A percentile compares a stretch with the other conserved stretches of the same genome.
Evolutionary conservation across 2,329 filamentous ascomycete species (phyloP).

Genomic region (Teratosphaeria destructans): DNA sequence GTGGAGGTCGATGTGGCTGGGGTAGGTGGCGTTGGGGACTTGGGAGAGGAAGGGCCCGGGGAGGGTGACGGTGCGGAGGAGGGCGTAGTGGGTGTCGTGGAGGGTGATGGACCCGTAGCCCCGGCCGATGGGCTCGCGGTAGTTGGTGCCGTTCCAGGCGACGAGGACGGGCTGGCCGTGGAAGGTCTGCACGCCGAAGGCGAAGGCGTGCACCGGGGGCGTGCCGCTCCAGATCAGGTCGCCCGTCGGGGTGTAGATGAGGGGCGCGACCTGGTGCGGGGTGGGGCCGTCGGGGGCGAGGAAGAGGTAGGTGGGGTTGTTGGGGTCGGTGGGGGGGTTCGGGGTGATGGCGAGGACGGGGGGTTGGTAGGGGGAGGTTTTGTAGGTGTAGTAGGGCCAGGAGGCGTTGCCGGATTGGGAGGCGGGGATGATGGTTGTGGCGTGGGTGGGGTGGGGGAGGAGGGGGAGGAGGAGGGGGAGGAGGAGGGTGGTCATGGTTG

Average conservation of each 20-base stretch:
- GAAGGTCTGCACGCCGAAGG: slow-evolving; percentile 11
- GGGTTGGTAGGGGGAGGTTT: slow-evolving; percentile 6
- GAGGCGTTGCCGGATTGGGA: slow-evolving; percentile 2
- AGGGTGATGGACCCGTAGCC: slow-evolving; percentile 17
- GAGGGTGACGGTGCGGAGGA: slow-evolving; percentile 6
- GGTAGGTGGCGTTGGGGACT: slow-evolving; percentile 5
- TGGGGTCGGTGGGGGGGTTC: neutral
- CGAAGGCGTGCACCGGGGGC: slow-evolving; percentile 5
- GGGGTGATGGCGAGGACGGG: slow-evolving; percentile 6
- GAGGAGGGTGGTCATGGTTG: too few species aligned
- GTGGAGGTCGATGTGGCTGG: slow-evolving; percentile 23
- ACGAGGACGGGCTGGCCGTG: slow-evolving; percentile 8
- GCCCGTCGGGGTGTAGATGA: slow-evolving; percentile 9
- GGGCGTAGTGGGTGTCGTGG: slow-evolving; percentile 11
- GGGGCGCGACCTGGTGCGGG: slow-evolving; percentile 2
- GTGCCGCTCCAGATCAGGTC: slow-evolving; percentile 13
- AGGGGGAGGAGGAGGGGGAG: too few species aligned
- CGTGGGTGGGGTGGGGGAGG: too few species aligned
- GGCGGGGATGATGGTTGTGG: slow-evolving; percentile 3
- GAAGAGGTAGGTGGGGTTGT: slow-evolving; percentile 11
- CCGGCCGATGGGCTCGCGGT: slow-evolving; percentile 10
- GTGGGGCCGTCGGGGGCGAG: slow-evolving; percentile 10
- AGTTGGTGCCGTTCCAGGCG: slow-evolving; percentile 14
- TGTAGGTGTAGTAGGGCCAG: slow-evolving; percentile 9
- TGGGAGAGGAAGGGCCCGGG: slow-evolving; percentile 5